Base-by-base conservation (phyloP, 2,329 filamentous ascomycete genomes). In the Pseudofabraea citricarpa region DNA sequence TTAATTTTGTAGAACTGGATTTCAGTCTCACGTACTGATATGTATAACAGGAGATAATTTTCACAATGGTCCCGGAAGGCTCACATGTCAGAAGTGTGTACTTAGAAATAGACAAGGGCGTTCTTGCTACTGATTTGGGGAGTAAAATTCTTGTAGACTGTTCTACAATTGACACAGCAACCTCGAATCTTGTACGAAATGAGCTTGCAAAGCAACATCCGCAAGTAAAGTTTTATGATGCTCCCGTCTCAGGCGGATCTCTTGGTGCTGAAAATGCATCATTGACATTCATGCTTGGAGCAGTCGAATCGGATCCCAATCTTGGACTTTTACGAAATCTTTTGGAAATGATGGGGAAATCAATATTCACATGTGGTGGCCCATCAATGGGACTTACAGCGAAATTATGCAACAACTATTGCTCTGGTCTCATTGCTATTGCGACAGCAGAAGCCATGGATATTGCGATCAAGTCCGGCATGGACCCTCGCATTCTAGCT, bases 31-130 rank as follows among this genome's bases (percentile, higher is more conserved):
- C 41, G 43, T 37, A 18, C 44, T 42, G 6, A 23, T 20, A 10
- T 9, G 19, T n/a, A n/a, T n/a, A 32, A 21, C 54, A 86, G 82
- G 75, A 80, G 59, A 77, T 76, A 15, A 73, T 85, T 50, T 68
- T 87, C 36, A 83, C 82, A n/a, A 82, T 81, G 59, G 72, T 87
- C 3, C 83, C 83, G 1, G 81, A 85, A 55, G 79, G 82, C 1
- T 68, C 75, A 36, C 83, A 87, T 56, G 83, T 87, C 45, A 75
- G 77, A 55, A 72, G 74, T n/a, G 83, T 86, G 26, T 87, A 82
- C 57, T 54, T 63, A 6, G 51, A 59, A 31, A 27, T 51, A 2
- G 15, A 37, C 4, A 70, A 73, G 42, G 69, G 75, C 20, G 81
- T 87, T 59, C 69, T 84, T 20, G 35, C 45, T 6, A 43, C 49